Evolutionary conservation across 192 early-diverging fungal genomes (phyloP), one percentile per base, ranked within the genome.

Genomic region (Entomortierella chlamydospora): DNA sequence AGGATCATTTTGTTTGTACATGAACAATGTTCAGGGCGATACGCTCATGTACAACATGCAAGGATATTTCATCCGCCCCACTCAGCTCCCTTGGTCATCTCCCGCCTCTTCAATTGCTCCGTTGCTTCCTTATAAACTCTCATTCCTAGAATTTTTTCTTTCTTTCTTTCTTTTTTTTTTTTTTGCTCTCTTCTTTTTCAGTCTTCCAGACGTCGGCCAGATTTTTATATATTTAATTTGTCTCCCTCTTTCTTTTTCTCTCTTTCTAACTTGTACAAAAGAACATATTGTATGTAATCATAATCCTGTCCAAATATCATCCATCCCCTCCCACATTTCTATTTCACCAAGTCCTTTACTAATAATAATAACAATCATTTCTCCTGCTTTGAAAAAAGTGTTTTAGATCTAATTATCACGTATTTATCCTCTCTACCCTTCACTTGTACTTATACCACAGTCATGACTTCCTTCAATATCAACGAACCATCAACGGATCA

Each of bases 171-270:
- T 28, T 57, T 45, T 34, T 39, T 47, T 39, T 53, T 7, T 31
- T 64, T 54, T 50, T 64, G 17, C 39, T 42, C 37, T 66, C n/a
- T 30, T 57, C 64, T 45, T 54, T 54, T 28, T 15, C 3, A 54
- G 9, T 10, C 18, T 54, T 13, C 9, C 26, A 54, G 2, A 28
- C 9, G 52, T 9, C 23, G 4, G 20, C 15, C 15, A 11, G 45
- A 12, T 47, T 47, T 28, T 55, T 34, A 29, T 37, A n/a, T n/a
- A n/a, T n/a, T n/a, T n/a, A n/a, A n/a, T n/a, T n/a, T n/a, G n/a
- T 70, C 22, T 61, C 39, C 15, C 50, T 60, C 47, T 34, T 39
- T 37, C 15, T 41, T 29, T 29, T 54, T 52, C n/a, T 25, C 20
- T 61, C n/a, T n/a, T 37, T 34, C 42, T 39, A 18, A 65, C 52